Conservation (phyloP, 2,329 filamentous ascomycete genomes). For the Colletotrichum orbiculare region DNA sequence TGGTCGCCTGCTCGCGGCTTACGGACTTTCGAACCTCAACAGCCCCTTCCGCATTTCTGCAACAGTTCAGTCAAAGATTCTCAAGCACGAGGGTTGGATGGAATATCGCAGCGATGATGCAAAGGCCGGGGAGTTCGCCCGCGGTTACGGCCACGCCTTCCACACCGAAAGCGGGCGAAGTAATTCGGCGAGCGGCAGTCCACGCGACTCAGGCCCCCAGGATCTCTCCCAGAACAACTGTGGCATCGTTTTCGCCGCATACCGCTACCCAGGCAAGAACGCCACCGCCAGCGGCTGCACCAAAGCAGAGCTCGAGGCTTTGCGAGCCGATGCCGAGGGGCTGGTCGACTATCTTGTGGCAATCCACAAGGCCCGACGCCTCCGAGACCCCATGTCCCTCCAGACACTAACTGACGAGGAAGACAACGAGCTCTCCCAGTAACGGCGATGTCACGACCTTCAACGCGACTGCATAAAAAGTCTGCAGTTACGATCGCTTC, state of each 20-base stretch:
- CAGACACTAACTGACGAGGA: constrained; percentile 29
- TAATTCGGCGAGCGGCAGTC: constrained; percentile 6
- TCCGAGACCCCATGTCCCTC: constrained; percentile 39
- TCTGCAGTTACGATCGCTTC: constrained; percentile 18
- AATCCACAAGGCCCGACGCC: constrained; percentile 55
- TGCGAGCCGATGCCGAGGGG: constrained; percentile 62
- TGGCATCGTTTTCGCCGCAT: constrained; percentile 68
- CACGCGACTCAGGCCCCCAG: constrained; percentile 21
- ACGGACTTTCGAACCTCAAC: constrained; percentile 61
- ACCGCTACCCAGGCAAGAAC: constrained; percentile 58
- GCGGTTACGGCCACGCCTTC: constrained; percentile 65
- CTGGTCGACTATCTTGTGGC: constrained; percentile 65
- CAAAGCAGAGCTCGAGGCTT: constrained; percentile 55
- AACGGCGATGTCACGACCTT: constrained; percentile 3
- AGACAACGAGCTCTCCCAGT: constrained; percentile 11
- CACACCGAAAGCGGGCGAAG: constrained; percentile 53
- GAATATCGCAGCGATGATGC: constrained; percentile 60
- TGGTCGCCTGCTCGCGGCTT: constrained; percentile 65
- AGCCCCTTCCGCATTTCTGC: constrained; percentile 64
- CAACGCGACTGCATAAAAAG: constrained; percentile 6
- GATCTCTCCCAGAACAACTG: constrained; percentile 51
- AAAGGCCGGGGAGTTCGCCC: constrained; percentile 56
- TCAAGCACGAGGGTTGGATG: constrained; percentile 62
- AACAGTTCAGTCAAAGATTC: constrained; percentile 60
- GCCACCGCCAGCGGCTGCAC: constrained; percentile 49